Base-by-base conservation (phyloP, 345 rosid genomes). In the Diplotaxis tenuifolia region DNA sequence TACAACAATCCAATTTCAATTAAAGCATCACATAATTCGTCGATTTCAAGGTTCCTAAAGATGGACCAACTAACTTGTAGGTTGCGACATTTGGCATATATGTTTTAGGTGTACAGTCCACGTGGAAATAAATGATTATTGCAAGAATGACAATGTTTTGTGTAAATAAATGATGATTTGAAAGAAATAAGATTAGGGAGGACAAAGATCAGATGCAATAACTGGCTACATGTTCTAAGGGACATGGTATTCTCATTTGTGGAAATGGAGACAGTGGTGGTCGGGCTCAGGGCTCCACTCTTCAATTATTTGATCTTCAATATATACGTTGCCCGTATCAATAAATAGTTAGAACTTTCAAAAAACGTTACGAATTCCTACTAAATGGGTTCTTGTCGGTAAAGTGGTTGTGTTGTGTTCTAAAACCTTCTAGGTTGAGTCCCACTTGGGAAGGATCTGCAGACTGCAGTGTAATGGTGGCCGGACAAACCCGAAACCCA, bases 231-330 rank as follows among this genome's bases (percentile, higher is more conserved):
- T 70, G 79, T 62, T 76, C 12, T 32, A 56, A 62, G 79, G 14
- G 75, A 62, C 74, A 68, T 62, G 36, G 3, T 6, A 21, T 42
- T 68, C 45, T 73, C 60, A 57, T 57, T 65, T 68, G 20, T 62
- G 69, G 59, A 28, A 52, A 53, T 36, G 69, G 23, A 68, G 70
- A 63, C 79, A 62, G 69, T 29, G 56, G 65, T 69, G 60, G 79
- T 70, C 71, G 27, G 52, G 49, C 22, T 70, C 42, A 63, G 4
- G 79, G 79, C 47, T 70, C 75, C 75, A 59, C 42, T 63, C 32
- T 29, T 16, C 66, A 56, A 63, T 76, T 63, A 76, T 70, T 54
- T 67, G 45, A 52, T 52, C 45, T 75, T 68, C 59, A n/a, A n/a
- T n/a, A n/a, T n/a, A 67, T 59, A 19, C 36, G 45, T 50, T 59